A percentile compares a stretch with the other conserved stretches of the same genome.
Evolutionary conservation across 2,329 filamentous ascomycete species (phyloP).

Genomic region (Parasarocladium wereldwijsianum): DNA sequence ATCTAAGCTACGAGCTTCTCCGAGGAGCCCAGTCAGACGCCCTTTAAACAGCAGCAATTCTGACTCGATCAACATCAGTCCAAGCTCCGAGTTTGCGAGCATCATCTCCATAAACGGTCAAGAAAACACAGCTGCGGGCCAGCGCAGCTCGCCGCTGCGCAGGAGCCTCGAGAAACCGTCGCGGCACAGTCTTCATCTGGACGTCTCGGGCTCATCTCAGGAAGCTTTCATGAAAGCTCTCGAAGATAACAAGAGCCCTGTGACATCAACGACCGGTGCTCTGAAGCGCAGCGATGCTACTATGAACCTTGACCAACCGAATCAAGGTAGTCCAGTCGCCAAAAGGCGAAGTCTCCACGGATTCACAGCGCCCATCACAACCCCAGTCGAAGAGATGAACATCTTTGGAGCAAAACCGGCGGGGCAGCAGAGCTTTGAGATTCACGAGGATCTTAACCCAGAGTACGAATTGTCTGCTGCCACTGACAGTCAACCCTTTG

Average conservation of each 20-base stretch:
- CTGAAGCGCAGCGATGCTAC: conserved; percentile 83
- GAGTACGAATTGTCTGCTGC: conserved; percentile 38
- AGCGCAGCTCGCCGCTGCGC: conserved; percentile 16
- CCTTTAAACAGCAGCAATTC: conserved; percentile 53
- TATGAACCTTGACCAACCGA: conserved; percentile 72
- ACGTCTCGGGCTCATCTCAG: conserved; percentile 38
- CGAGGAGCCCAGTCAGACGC: conserved; percentile 70
- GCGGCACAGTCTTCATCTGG: conserved; percentile 42
- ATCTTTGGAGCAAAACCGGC: conserved; percentile 52
- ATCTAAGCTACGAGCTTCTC: conserved; percentile 53
- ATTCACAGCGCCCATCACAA: too few relatives aligned
- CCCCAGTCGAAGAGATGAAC: conserved; percentile 44
- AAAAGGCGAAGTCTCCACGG: conserved; percentile 83
- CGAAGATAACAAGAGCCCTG: conserved; percentile 24
- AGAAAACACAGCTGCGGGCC: conserved; percentile 25
- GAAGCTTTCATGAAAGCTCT: conserved; percentile 34
- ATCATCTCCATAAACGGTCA: conserved; percentile 20
- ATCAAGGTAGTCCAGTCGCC: conserved; percentile 70
- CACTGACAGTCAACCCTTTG: not conserved
- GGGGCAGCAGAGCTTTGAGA: conserved; percentile 29
- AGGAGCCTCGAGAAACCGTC: conserved; percentile 27
- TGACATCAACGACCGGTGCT: conserved; percentile 47
- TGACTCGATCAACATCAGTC: conserved; percentile 57
- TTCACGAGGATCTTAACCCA: conserved; percentile 29
- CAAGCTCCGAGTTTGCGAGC: conserved; percentile 28